Conservation (phyloP, 129 eudicot species). For the Centaurea solstitialis region DNA sequence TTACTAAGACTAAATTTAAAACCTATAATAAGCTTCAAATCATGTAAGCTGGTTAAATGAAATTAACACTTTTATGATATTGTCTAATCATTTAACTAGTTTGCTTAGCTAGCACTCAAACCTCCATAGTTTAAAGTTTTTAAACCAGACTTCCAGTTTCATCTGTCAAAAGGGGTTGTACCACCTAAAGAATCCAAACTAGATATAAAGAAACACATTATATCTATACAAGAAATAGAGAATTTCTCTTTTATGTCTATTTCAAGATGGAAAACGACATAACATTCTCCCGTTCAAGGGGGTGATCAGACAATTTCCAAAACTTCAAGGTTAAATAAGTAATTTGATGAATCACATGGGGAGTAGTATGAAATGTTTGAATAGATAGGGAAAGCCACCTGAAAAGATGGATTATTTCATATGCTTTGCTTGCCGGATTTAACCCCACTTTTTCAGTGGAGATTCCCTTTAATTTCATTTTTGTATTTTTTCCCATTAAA, state of each 20-base stretch:
- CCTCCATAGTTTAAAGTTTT: background rate
- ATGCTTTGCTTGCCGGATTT: conserved; percentile 29
- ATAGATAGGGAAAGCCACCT: conserved; percentile 34
- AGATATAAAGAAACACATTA: background rate
- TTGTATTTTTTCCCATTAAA: background rate
- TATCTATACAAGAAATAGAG: too few species aligned
- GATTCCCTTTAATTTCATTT: conserved; percentile 7
- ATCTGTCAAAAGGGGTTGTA: background rate
- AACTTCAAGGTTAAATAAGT: background rate
- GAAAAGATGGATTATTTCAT: conserved; percentile 25
- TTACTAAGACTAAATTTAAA: too few species aligned
- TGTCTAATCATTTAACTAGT: background rate
- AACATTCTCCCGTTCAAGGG: background rate
- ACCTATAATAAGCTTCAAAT: background rate
- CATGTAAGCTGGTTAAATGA: background rate
- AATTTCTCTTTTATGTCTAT: background rate
- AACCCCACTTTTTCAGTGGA: conserved; percentile 27
- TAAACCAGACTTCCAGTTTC: background rate
- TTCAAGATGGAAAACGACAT: background rate
- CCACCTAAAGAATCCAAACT: background rate
- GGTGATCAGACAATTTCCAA: too few species aligned
- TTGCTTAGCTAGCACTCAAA: background rate
- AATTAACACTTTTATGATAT: background rate
- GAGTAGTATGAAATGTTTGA: conserved; percentile 20
- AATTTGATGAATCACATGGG: conserved; percentile 5